phyloP scores from a whole-genome alignment of 2,329 filamentous ascomycete species.

The Erysiphe pisi region DNA sequence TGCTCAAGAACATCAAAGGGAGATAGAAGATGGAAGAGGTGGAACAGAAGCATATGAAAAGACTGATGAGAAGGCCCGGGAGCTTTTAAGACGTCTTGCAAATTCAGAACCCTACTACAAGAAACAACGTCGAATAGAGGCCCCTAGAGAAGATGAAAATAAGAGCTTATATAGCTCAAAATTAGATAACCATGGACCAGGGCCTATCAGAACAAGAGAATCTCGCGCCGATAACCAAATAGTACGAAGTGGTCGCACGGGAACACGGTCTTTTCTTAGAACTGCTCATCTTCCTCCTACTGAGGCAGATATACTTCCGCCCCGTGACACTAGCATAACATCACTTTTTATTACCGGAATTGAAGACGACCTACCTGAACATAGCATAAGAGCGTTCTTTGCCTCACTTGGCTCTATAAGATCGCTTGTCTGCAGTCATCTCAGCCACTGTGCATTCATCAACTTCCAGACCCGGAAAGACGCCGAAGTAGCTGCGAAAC shows the following conservation, averaged over 20 bases:
- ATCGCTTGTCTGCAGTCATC: conserved; percentile 88
- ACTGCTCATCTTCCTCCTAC: conserved; percentile 66
- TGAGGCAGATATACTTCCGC: conserved; percentile 75
- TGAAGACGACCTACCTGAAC: conserved; percentile 90
- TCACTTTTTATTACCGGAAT: conserved; percentile 92
- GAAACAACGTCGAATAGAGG: conserved; percentile 67
- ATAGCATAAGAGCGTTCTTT: conserved; percentile 85
- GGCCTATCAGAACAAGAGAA: conserved; percentile 69
- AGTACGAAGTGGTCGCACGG: conserved; percentile 37
- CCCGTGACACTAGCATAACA: conserved; percentile 72
- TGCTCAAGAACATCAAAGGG: conserved; percentile 91
- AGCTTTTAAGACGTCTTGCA: conserved; percentile 72
- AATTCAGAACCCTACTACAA: conserved; percentile 93
- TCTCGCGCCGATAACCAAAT: conserved; percentile 44
- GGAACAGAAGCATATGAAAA: conserved; percentile 87
- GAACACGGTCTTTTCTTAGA: conserved; percentile 52
- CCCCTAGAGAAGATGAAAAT: conserved; percentile 39
- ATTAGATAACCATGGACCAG: conserved; percentile 44
- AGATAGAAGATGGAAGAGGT: conserved; percentile 82
- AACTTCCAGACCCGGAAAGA: conserved; percentile 79
- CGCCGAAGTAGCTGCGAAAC: conserved; percentile 73
- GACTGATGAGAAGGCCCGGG: conserved; percentile 91
- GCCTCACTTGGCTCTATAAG: conserved; percentile 78
- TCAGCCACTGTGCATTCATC: conserved; percentile 93
- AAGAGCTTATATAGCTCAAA: conserved; percentile 33